Evolutionary conservation across 2,329 filamentous ascomycete species (phyloP).

Genomic region (Diaporthe vexans): DNA sequence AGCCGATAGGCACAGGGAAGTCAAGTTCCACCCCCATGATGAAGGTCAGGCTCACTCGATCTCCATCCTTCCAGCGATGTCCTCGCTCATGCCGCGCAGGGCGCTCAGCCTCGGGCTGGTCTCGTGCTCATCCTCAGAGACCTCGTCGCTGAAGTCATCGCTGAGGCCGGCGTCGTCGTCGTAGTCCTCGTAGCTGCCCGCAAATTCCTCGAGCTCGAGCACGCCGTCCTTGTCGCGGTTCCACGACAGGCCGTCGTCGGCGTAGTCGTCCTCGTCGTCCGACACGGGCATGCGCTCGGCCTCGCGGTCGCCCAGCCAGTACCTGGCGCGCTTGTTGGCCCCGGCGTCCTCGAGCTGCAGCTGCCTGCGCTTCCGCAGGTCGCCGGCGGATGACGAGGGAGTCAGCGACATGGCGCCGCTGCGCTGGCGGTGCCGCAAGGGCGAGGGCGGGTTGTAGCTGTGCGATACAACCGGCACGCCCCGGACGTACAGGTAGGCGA

Average conservation of each 20-base stretch:
- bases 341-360: conserved; percentile 55
- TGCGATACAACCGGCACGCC: conserved; percentile 84
- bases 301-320: conserved; percentile 84
- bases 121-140: conserved; percentile 49
- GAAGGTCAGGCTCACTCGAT: conserved; percentile 56
- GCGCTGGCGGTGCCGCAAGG: conserved; percentile 49
- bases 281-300: conserved; percentile 61
- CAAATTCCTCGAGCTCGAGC: conserved; percentile 67
- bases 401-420: conserved; percentile 51
- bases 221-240: conserved; percentile 72
- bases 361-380: conserved; percentile 46
- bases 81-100: conserved; percentile 72
- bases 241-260: conserved; percentile 67
- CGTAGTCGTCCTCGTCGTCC: conserved; percentile 63
- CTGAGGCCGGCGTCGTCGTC: conserved; percentile 56
- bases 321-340: conserved; percentile 85
- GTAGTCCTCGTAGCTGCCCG: conserved; percentile 61
- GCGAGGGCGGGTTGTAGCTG: conserved; percentile 65
- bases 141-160: conserved; percentile 51
- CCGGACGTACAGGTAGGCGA: conserved; percentile 93
- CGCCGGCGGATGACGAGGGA: conserved; percentile 45
- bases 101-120: conserved; percentile 53
- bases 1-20: not conserved
- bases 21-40: not conserved
- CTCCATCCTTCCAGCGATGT: conserved; percentile 74